Percentiles rank a stretch among this genome's conserved stretches.
These are phyloP conservation scores for Fusarium abutilonis DNA, from an alignment of 2,329 filamentous ascomycete genomes.

Conservation along the genomic window DNA sequence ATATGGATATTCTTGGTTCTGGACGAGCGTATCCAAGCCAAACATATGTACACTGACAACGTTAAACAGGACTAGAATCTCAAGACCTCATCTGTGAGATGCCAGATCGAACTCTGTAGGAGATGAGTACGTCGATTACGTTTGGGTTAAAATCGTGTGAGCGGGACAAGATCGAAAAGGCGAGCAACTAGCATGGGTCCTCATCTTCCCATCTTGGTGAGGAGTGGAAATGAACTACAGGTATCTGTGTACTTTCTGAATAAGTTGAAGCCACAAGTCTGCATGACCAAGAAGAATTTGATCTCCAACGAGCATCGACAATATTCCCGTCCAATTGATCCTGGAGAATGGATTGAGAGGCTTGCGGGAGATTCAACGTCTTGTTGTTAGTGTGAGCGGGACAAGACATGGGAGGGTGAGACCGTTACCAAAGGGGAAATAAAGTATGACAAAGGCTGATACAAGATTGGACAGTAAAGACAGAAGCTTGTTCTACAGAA, in stretches of 20 bases:
- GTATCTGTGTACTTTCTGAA: constrained; percentile 15
- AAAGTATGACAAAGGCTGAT: not conserved
- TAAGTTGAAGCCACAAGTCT: constrained; percentile 4
- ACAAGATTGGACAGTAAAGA: constrained; percentile 1
- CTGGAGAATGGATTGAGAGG: constrained; percentile 12
- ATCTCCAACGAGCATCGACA: constrained; percentile 9
- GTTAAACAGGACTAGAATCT: not conserved
- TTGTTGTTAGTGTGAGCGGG: constrained; percentile 14
- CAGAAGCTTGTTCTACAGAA: constrained; percentile 7
- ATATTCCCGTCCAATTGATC: constrained; percentile 6
- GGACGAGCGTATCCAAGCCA: constrained; percentile 2
- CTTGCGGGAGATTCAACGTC: constrained; percentile 26
- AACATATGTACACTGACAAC: not conserved
- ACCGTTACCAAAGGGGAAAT: constrained; percentile 11
- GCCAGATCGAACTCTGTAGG: not conserved
- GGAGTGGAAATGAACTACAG: constrained; percentile 43
- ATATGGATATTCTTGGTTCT: constrained; percentile 12
- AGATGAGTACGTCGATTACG: constrained; percentile 1
- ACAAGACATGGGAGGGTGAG: constrained; percentile 2
- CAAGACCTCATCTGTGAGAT: constrained; percentile 1
- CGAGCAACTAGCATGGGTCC: constrained; percentile 13
- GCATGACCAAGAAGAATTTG: constrained; percentile 16
- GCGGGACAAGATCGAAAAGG: constrained; percentile 8
- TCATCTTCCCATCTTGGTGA: constrained; percentile 19
- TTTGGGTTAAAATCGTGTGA: not conserved